Percentiles rank a stretch among this genome's conserved stretches.
Evolutionary conservation across 2,329 filamentous ascomycete genomes (phyloP).

Genomic region (Ceratocystis lukuohia): DNA sequence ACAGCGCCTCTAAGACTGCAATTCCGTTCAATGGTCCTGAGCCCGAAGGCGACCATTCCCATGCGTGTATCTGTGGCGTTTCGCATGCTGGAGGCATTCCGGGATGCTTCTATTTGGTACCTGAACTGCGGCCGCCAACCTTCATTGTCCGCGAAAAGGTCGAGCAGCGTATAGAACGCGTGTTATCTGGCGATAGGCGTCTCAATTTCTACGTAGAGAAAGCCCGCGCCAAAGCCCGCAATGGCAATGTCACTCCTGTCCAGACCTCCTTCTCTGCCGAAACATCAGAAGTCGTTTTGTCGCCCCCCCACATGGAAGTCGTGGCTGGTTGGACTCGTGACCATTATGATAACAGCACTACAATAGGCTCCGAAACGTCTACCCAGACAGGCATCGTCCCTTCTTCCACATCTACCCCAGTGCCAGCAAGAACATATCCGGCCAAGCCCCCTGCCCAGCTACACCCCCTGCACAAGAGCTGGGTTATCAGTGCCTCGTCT

Average conservation of each 20-base stretch:
- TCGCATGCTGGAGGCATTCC: constrained; percentile 13
- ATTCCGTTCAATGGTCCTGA: not conserved
- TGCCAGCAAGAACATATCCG: not conserved
- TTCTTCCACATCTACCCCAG: not conserved
- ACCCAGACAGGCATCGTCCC: not conserved
- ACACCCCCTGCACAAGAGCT: constrained; percentile 17
- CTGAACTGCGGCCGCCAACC: constrained; percentile 11
- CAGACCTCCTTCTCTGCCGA: not conserved
- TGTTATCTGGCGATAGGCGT: not conserved
- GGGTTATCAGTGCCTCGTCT: constrained; percentile 17
- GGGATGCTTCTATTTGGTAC: constrained; percentile 16
- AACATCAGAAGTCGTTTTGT: not conserved
- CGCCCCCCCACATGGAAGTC: not conserved
- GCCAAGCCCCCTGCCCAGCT: not conserved
- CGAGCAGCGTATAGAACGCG: not conserved
- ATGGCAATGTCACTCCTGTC: not conserved
- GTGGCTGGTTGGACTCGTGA: not conserved
- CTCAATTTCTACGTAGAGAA: constrained; percentile 11
- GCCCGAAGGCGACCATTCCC: constrained; percentile 12
- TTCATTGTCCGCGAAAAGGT: constrained; percentile 10
- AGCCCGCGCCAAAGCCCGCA: constrained; percentile 5
- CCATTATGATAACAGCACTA: not conserved
- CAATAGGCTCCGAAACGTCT: not conserved
- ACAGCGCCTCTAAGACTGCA: not conserved
- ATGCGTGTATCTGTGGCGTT: constrained; percentile 16